Percentiles rank a stretch among this genome's conserved stretches.
Evolutionary conservation across 139 green algal genomes (phyloP).

Genomic region (Chlamydomonas applanata): DNA sequence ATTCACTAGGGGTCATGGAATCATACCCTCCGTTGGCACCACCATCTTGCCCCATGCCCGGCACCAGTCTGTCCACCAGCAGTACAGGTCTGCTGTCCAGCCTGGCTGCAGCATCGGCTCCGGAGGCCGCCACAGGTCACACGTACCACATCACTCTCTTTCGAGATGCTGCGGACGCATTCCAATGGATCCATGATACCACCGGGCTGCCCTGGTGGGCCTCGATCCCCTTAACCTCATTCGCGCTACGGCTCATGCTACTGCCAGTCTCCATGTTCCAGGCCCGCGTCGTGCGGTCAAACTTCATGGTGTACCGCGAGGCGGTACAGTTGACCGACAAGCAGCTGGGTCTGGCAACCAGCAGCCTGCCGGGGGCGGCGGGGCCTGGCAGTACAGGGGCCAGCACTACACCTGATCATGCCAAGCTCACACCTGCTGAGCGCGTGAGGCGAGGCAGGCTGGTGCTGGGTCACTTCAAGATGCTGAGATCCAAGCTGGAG

Average conservation of each 20-base stretch:
- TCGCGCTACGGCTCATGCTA: conserved; percentile 37
- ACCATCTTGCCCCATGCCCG: too few relatives aligned
- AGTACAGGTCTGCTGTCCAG: too few relatives aligned
- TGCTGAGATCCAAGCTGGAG: conserved; percentile 43
- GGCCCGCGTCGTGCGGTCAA: conserved; percentile 24
- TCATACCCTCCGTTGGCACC: too few relatives aligned
- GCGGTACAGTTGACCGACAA: conserved; percentile 26
- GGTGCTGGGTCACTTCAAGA: conserved; percentile 28
- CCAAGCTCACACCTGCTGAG: neutral
- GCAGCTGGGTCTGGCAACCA: neutral
- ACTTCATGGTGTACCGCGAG: conserved; percentile 41
- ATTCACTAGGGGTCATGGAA: too few relatives aligned
- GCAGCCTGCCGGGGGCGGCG: neutral
- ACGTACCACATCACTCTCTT: too few relatives aligned
- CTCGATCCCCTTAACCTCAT: conserved; percentile 46
- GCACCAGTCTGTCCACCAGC: too few relatives aligned
- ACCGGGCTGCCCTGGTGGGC: conserved; percentile 53
- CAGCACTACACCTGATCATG: neutral
- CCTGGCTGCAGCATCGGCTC: too few relatives aligned
- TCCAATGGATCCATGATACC: conserved; percentile 27
- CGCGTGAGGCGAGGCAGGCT: neutral
- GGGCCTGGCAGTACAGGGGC: neutral
- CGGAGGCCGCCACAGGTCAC: too few relatives aligned
- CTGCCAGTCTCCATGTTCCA: conserved; percentile 42
- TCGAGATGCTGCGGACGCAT: neutral